phyloP scores from a whole-genome alignment of 306 rosid genomes.

The Canavalia ensiformis region DNA sequence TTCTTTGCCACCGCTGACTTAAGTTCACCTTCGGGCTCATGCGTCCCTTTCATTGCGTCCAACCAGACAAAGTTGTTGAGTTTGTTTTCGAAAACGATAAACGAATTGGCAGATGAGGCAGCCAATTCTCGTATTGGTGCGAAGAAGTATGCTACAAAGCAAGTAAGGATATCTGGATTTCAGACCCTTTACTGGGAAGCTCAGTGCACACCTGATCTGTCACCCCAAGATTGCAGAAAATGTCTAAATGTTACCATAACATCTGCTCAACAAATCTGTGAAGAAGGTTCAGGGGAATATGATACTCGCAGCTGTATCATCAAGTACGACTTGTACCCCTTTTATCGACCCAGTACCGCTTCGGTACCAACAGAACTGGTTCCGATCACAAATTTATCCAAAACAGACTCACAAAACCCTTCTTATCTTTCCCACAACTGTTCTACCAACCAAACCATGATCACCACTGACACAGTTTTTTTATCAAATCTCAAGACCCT shows the following conservation, averaged over 20 bases:
- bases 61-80: not conserved
- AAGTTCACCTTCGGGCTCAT: not conserved
- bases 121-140: conserved; percentile 1
- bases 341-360: not conserved
- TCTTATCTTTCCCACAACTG: conserved; percentile 28
- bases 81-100: conserved; percentile 7
- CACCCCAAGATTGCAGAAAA: not conserved
- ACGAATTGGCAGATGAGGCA: conserved; percentile 19
- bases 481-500: conserved; percentile 1
- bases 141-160: conserved; percentile 43
- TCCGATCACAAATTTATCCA: not conserved
- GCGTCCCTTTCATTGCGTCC: not conserved
- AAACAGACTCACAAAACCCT: not conserved
- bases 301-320: conserved; percentile 12
- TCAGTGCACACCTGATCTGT: conserved; percentile 46
- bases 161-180: conserved; percentile 22
- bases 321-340: conserved; percentile 19
- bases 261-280: not conserved
- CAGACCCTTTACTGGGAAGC: conserved; percentile 39
- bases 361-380: not conserved
- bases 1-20: not conserved
- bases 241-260: not conserved
- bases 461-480: not conserved
- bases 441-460: not conserved
- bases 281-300: not conserved